Base-by-base conservation (phyloP, 1,139 yeast species). In the Scheffersomyces segobiensis region DNA sequence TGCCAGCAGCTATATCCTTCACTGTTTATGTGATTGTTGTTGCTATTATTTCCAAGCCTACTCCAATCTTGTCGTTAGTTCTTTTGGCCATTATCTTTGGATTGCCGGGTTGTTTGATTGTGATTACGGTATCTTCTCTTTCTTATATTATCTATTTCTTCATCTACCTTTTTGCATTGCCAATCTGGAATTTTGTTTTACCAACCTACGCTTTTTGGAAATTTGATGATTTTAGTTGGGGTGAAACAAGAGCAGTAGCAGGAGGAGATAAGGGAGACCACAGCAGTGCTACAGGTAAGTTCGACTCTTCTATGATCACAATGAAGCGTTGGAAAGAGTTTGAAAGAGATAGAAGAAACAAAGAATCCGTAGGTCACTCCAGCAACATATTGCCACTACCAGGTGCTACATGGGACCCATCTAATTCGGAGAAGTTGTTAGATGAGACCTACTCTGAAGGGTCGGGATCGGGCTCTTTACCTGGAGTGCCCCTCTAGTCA, bases 161-260 rank as follows among this genome's bases (percentile, higher is more conserved):
- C 51, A 82, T 93, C 62, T 95, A 95, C 70, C 74, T 95, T 51
- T 1, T 87, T 50, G 96, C 98, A 0, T 83, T 95, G 62, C 98
- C 98, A 46, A 82, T 95, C 61, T 95, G 99, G 99, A 95, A 95
- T 73, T 91, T 95, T 71, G 88, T 93, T 5, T 80, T 95, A 57
- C 99, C 99, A 3, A 72, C 86, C 55, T 91, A 95, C 74, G 92
- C 98, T 0, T 95, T 74, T 67, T 95, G 99, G 99, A 93, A 93
- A 74, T 95, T 95, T 75, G 99, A 95, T 74, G 99, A 95, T 74
- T 95, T 95, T 77, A 87, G 95, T 67, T 95, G 99, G 99, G 99
- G 99, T 73, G 98, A 93, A 64, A 95, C 99, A 5, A 85, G 99
- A 80, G 83, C 90, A 21, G 87, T 95, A 59, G 86, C 86, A 20